Evolutionary conservation across 345 rosid genomes (phyloP), one percentile per base, ranked within the genome.

Genomic region (Sonneratia alba): DNA sequence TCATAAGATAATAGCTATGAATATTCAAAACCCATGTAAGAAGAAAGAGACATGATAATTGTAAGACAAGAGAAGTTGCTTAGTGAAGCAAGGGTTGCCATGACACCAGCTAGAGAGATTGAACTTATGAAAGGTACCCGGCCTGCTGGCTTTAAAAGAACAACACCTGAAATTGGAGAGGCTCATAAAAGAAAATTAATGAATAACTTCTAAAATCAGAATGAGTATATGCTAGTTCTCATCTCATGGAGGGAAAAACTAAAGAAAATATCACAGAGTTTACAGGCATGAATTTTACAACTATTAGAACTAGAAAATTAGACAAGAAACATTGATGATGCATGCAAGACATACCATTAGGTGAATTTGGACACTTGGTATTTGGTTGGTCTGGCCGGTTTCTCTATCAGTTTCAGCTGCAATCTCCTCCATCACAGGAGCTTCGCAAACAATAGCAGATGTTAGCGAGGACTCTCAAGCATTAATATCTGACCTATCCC

Each of bases 351-450:
- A 75, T 80, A 92, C 99, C 98, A 37, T 75, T 81, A 27, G 99
- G 99, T 70, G 99, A 83, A 95, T 95, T 66, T 98, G 99, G 70
- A 92, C 96, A 66, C 90, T 89, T 34, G 99, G 92, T 68, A 95
- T 95, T 57, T 87, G 92, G 68, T 90, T 95, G 73, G 86, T 47
- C 9, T 90, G 89, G 16, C 99, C 97, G 47, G 99, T 95, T 84
- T 95, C 99, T 79, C 99, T 71, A 82, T 95, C 99, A 59, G 99
- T 95, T 86, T 95, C 99, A 73, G 92, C 99, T 75, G 87, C 85
- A 75, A 95, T 95, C 90, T 95, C 99, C 86, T 88, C 90, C 86
- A 98, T 86, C 81, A 95, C 98, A 71, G 98, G 97, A 79, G 91
- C 99, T 95, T 75, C 68, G 75, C 36, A 74, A 18, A 73, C 18